Base-by-base conservation (phyloP, 169 alveolate genomes). In the Plasmodium vinckei region DNA sequence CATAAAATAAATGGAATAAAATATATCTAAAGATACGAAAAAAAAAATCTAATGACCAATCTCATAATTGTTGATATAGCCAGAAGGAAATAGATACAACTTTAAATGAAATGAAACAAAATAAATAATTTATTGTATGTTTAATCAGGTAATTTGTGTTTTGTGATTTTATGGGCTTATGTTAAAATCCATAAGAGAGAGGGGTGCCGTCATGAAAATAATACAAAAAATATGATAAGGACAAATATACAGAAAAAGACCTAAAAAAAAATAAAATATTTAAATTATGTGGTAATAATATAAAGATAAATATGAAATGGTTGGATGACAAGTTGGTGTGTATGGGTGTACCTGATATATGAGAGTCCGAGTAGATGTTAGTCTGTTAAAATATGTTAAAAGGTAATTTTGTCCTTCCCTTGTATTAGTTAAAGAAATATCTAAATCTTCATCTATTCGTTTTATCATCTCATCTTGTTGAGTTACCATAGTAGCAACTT, bases 381-480 rank as follows among this genome's bases (percentile, higher is more conserved):
- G 9, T 10, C 69, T 63, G 21, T 73, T 84, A 5, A 71, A 88
- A 63, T 69, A 63, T 4, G 77, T 49, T 23, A 73, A 61, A 46
- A 86, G 87, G 15, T 57, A 65, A 57, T 64, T 25, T 61, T 27
- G 64, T 53, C 96, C 96, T 71, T 93, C 79, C 68, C 61, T 87
- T 9, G 93, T 91, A 64, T 93, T 93, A 39, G 51, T 57, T 23
- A 93, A 79, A 5, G 96, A 93, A 25, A 67, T 63, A 33, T 88
- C 96, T 15, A 94, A 88, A 72, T 93, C 96, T 21, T 87, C 92
- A 56, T 93, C 96, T 39, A 93, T 93, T 60, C 96, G 89, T 72
- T 89, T 87, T 23, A 93, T 93, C 96, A 93, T 93, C 53, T 91
- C 94, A 61, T 93, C 96, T 92, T 93, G 96, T 61, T 93, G 95